Conservation (phyloP, 768 basidiomycete genomes). For the Agaricus bisporus region DNA sequence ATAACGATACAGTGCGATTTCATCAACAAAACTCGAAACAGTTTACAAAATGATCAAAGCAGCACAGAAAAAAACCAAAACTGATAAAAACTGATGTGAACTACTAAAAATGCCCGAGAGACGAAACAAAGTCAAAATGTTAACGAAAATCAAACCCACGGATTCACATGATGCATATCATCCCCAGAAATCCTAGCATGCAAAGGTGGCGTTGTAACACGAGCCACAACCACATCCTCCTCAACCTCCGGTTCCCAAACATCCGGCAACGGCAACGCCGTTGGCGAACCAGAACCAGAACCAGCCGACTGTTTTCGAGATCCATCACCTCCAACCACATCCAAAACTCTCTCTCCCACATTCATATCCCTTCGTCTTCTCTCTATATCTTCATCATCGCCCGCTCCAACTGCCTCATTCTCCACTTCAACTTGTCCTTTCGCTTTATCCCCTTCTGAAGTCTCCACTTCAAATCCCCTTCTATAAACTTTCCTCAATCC, state of each 20-base stretch:
- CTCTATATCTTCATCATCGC: conserved; percentile 18
- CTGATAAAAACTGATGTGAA: neutral
- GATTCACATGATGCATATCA: conserved; percentile 14
- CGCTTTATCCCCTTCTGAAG: conserved; percentile 24
- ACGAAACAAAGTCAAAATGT: neutral
- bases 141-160: conserved; percentile 14
- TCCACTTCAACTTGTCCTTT: conserved; percentile 27
- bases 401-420: conserved; percentile 18
- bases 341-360: conserved; percentile 34
- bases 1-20: too few species aligned
- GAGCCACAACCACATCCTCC: conserved; percentile 12
- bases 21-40: neutral
- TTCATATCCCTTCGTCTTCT: conserved; percentile 22
- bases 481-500: conserved; percentile 49
- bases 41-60: neutral
- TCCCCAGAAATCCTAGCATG: conserved; percentile 6
- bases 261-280: neutral
- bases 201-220: conserved; percentile 10
- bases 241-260: conserved; percentile 16
- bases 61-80: too few species aligned
- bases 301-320: neutral
- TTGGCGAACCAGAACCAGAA: too few species aligned
- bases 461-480: conserved; percentile 37
- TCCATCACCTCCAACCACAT: conserved; percentile 21
- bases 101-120: neutral